Conservation (phyloP, 1,139 yeast species). For the Nadsonia starkeyi-henricii region DNA sequence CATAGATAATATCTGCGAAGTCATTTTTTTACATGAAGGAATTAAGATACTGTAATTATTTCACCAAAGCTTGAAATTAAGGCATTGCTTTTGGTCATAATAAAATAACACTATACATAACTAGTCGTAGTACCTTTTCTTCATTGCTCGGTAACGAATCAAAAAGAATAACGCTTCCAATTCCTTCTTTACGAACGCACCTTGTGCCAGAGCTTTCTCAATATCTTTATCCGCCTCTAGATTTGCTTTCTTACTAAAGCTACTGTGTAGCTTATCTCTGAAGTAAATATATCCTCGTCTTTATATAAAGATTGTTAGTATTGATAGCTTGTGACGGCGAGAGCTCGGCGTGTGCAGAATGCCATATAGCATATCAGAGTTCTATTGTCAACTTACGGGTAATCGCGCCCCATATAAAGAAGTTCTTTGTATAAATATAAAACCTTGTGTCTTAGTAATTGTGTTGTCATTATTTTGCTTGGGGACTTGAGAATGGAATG, state of each 20-base stretch:
- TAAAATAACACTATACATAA: too few relatives aligned
- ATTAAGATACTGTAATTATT: too few relatives aligned
- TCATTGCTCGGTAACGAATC: slow-evolving; percentile 23
- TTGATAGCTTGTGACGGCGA: too few relatives aligned
- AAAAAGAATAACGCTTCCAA: slow-evolving; percentile 22
- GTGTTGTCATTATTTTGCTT: too few relatives aligned
- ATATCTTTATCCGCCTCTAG: slow-evolving; percentile 16
- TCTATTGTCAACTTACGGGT: slow-evolving; percentile 17
- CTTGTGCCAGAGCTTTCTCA: slow-evolving; percentile 20
- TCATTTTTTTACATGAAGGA: too few relatives aligned
- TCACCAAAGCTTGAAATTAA: too few relatives aligned
- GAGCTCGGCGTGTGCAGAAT: too few relatives aligned
- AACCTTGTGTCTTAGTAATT: slow-evolving; percentile 15
- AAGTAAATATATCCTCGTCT: slow-evolving; percentile 21
- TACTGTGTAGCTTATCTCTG: slow-evolving; percentile 17
- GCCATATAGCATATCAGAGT: too few relatives aligned
- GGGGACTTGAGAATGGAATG: too few relatives aligned
- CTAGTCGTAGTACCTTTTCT: slow-evolving; percentile 20
- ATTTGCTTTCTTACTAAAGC: slow-evolving; percentile 17
- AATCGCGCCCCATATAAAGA: slow-evolving; percentile 24
- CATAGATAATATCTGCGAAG: too few relatives aligned
- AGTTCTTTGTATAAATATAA: slow-evolving; percentile 25
- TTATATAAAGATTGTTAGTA: slow-evolving; percentile 2
- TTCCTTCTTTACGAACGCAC: slow-evolving; percentile 26
- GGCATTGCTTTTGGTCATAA: too few relatives aligned